Evolutionary conservation across 2,329 filamentous ascomycete genomes (phyloP).

Genomic region (Bipolaris sorokiniana): DNA sequence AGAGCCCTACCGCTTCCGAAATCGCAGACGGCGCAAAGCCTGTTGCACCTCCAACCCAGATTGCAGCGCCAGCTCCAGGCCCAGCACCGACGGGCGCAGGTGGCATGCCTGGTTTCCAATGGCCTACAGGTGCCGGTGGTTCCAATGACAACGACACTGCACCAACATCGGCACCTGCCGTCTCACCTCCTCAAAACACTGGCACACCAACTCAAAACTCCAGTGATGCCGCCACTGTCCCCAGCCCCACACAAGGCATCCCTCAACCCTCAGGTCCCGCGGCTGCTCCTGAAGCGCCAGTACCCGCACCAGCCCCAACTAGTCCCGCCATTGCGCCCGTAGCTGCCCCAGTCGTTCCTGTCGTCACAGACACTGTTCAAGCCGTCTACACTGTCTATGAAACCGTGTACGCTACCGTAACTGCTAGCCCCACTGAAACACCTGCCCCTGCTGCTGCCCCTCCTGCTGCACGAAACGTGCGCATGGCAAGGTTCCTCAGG

Average conservation of each 20-base stretch:
- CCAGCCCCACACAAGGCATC: conserved; percentile 13
- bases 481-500: conserved; percentile 23
- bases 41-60: conserved; percentile 13
- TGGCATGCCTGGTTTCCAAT: conserved; percentile 32
- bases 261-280: conserved; percentile 12
- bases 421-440: conserved; percentile 16
- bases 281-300: conserved; percentile 4
- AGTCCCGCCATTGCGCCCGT: conserved; percentile 1
- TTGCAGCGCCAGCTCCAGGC: conserved; percentile 15
- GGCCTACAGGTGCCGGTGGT: conserved; percentile 19
- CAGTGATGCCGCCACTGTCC: conserved; percentile 3
- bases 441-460: conserved; percentile 15
- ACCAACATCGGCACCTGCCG: conserved; percentile 10
- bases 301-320: conserved; percentile 10
- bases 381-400: conserved; percentile 22
- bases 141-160: conserved; percentile 4
- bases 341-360: conserved; percentile 10
- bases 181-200: conserved; percentile 8
- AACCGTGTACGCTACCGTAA: conserved; percentile 24
- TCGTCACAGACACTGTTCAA: conserved; percentile 5
- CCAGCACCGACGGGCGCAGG: conserved; percentile 12
- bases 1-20: conserved; percentile 5
- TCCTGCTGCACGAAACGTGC: conserved; percentile 13
- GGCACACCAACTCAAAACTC: conserved; percentile 7
- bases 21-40: neutral